Base-by-base conservation (phyloP, 345 rosid genomes). In the Dimocarpus longan region DNA sequence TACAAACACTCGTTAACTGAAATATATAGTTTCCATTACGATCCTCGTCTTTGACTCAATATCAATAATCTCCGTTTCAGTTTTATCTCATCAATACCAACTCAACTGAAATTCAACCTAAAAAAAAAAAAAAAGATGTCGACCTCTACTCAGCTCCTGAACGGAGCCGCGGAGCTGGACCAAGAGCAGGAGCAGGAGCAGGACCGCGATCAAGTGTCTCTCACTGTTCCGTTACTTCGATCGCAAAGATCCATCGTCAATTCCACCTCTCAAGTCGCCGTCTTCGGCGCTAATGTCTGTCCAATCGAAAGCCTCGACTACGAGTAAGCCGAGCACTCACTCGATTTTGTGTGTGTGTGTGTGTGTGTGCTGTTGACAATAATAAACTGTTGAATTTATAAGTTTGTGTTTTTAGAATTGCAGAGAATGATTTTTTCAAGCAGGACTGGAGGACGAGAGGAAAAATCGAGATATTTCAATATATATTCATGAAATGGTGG, bases 261-360 rank as follows among this genome's bases (percentile, higher is more conserved):
- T 80, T 92, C 97, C 48, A 86, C 97, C 43, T 95, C 99, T 75
- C 99, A 95, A 83, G 95, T 92, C 57, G 99, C 99, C 73, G 88
- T 93, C 72, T 98, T 95, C 40, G 99, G 99, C 39, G 87, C 92
- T 74, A 82, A 91, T 74, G 80, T 90, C 65, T 91, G 92, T 84
- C 96, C 95, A 8, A 90, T 95, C 64, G 98, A 95, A 81, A 93
- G 98, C 84, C 96, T 95, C 54, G 99, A 95, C 79, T 95, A 95
- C 77, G 99, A 93, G 98, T 95, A 84, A 75, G 76, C 10, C 0
- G 10, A 12, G 24, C 4, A 21, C 9, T 0, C 28, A 19, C 65
- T 60, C 65, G 65, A 60, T 18, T 59, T 10, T n/a, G n/a, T n/a
- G n/a, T 26, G 28, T 26, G 1, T 4, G 65, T 59, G 8, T 46